Evolutionary conservation across 164 flowering plant genomes (phyloP).

Genomic region (Nymphaea thermarum): DNA sequence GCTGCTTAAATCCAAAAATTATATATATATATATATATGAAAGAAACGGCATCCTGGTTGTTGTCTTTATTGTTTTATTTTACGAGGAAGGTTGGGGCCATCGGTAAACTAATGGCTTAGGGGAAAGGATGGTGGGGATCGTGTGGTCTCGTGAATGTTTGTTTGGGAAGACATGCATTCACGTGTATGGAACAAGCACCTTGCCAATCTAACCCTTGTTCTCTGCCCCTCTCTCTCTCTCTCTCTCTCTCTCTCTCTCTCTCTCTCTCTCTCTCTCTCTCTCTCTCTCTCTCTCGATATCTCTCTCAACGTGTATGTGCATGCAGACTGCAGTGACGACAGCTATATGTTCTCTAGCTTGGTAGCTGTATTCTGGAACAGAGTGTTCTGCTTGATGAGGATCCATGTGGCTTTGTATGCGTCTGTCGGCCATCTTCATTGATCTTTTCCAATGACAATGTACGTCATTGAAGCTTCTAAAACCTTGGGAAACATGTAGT

Average conservation of each 20-base stretch:
- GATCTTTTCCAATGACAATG: not conserved
- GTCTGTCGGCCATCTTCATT: not conserved
- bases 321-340: not conserved
- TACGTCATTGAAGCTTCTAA: too few species aligned
- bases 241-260: constrained; percentile 1
- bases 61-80: not conserved
- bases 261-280: constrained; percentile 3
- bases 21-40: too few species aligned
- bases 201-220: constrained; percentile 1
- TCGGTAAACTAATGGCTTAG: not conserved
- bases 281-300: constrained; percentile 1
- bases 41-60: not conserved
- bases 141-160: not conserved
- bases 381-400: not conserved
- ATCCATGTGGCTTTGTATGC: not conserved
- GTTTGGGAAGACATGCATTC: not conserved
- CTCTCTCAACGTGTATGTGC: not conserved
- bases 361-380: not conserved
- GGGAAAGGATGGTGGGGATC: not conserved
- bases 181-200: not conserved
- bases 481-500: too few species aligned
- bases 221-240: constrained; percentile 1
- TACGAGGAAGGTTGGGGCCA: not conserved
- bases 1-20: too few species aligned
- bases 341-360: not conserved